Evolutionary conservation across 805 yeast species (phyloP), one percentile per base, ranked within the genome.

Genomic region (Barnettozyma siamensis): DNA sequence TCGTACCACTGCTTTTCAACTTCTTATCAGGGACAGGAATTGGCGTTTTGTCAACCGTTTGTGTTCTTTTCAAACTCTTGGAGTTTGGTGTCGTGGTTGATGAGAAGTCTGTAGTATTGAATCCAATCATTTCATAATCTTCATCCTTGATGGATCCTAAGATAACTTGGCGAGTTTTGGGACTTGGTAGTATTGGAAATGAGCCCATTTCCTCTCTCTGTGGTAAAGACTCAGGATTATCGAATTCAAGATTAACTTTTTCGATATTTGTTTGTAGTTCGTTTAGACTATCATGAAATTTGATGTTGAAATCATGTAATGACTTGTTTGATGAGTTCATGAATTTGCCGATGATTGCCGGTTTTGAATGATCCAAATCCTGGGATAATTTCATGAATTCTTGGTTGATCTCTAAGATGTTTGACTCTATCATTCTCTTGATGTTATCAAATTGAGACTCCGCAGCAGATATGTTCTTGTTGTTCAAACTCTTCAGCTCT

Each of bases 201-300:
- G 7, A n/a, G 7, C 24, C 33, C 6, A 53, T 9, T 37, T 54
- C 51, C 30, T 48, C 54, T 37, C 50, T 53, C 35, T 50, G 49
- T 19, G 55, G 55, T 3, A 40, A 23, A 16, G 37, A 32, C 15
- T 41, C 50, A 2, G n/a, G 6, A 2, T 46, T 49, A 23, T 51
- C 54, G 16, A 35, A 26, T 2, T 16, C 17, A 24, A 46, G 46
- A 10, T 20, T 32, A 8, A 38, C 12, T 7, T 36, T 23, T 1
- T 21, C 10, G 1, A 53, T 35, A 2, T 43, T 31, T 4, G 46
- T 19, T 1, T 41, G 40, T 13, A 42, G 29, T 1, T 31, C 16
- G 3, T 45, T 34, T 5, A 55, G 28, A 11, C 37, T 35, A 1
- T 17, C 5, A 9, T 21, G 34, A 7, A 42, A 40, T 32, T 28